Evolutionary conservation across 805 yeast genomes (phyloP).

Genomic region (Yamadazyma insecticola): DNA sequence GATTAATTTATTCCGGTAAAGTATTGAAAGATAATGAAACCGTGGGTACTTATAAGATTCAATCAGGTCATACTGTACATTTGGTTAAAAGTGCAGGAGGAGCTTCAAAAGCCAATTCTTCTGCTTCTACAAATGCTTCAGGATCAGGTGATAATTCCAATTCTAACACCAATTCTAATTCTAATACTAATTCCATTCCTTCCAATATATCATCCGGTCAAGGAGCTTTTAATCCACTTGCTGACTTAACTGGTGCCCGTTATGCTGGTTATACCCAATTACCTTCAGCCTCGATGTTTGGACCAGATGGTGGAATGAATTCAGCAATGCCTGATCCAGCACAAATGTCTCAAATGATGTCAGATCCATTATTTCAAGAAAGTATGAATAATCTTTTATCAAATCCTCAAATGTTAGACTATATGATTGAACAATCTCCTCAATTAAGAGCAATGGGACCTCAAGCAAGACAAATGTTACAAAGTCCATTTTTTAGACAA

Average conservation of each 20-base stretch:
- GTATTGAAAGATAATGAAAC: conserved; percentile 83
- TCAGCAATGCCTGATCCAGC: conserved; percentile 66
- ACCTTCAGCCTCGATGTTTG: conserved; percentile 85
- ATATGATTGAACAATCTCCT: conserved; percentile 76
- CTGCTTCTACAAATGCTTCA: conserved; percentile 21
- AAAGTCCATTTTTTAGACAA: conserved; percentile 76
- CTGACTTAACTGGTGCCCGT: conserved; percentile 91
- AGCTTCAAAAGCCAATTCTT: conserved; percentile 21
- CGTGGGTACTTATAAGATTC: conserved; percentile 71
- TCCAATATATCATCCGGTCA: conserved; percentile 80
- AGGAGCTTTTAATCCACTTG: conserved; percentile 84
- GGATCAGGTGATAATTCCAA: conserved; percentile 1
- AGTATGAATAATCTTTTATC: conserved; percentile 75
- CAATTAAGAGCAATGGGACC: conserved; percentile 86
- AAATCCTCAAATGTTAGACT: conserved; percentile 86
- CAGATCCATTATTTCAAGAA: conserved; percentile 76
- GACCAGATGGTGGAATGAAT: conserved; percentile 92
- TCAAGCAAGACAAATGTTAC: conserved; percentile 79
- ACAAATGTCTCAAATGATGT: conserved; percentile 70
- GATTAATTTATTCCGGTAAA: conserved; percentile 90
- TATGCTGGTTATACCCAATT: conserved; percentile 89
- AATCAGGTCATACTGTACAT: conserved; percentile 83
- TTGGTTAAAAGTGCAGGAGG: conserved; percentile 74
- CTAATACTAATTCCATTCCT: conserved; percentile 45
- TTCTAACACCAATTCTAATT: conserved; percentile 12